Evolutionary conservation across 768 basidiomycete species (phyloP).

Genomic region (Leucogyrophana mollusca): DNA sequence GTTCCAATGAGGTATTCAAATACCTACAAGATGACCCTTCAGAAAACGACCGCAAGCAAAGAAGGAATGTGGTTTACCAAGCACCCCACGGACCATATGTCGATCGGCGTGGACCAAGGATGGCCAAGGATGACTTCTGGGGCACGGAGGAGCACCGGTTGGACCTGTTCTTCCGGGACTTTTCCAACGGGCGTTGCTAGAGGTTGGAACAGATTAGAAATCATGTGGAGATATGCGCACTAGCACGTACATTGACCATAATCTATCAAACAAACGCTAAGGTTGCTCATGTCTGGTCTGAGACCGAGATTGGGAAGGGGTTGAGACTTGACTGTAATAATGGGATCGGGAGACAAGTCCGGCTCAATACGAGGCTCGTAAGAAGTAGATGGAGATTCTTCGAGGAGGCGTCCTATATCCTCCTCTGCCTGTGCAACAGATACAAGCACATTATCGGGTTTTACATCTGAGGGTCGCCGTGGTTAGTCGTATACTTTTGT

Average conservation of each 20-base stretch:
- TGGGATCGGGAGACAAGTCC: slow-evolving; percentile 16
- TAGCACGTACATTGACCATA: slow-evolving; percentile 17
- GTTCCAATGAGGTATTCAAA: slow-evolving; percentile 6
- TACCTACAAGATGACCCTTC: slow-evolving; percentile 3
- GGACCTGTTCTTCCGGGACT: neutral
- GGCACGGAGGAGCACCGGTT: slow-evolving; percentile 16
- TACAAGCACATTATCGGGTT: slow-evolving; percentile 18
- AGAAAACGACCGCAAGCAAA: neutral
- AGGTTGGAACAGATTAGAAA: neutral
- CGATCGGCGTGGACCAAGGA: slow-evolving; percentile 17
- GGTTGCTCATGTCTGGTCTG: slow-evolving; percentile 7
- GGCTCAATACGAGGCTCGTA: slow-evolving; percentile 14
- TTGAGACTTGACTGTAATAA: slow-evolving; percentile 23
- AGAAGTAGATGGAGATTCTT: slow-evolving; percentile 9
- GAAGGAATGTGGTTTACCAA: slow-evolving; percentile 13
- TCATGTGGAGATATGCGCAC: too few species aligned
- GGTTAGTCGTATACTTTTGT: neutral
- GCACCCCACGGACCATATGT: slow-evolving; percentile 28
- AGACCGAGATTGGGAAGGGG: slow-evolving; percentile 22
- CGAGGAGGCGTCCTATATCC: slow-evolving; percentile 4
- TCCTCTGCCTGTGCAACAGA: neutral
- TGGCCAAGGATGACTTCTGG: slow-evolving; percentile 25
- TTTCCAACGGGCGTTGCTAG: slow-evolving; percentile 2
- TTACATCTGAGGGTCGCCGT: slow-evolving; percentile 17
- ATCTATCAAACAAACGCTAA: slow-evolving; percentile 18